Percentiles rank a stretch among this genome's conserved stretches.
Evolutionary conservation across 768 basidiomycete genomes (phyloP).

Genomic region (Termitomyces sp.): DNA sequence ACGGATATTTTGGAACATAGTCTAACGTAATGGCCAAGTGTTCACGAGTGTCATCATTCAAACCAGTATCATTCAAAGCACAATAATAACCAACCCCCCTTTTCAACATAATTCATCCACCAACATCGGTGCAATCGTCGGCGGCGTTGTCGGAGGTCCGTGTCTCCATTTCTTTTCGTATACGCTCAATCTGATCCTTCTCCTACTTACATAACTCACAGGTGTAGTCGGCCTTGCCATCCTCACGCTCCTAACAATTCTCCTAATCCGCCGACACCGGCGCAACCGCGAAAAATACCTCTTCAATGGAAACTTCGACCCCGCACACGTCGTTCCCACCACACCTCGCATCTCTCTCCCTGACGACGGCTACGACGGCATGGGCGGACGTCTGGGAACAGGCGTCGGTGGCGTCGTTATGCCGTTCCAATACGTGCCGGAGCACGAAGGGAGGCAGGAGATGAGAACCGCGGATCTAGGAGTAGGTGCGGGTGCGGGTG

Average conservation of each 20-base stretch:
- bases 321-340: conserved; percentile 20
- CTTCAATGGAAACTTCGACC: conserved; percentile 43
- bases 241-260: conserved; percentile 22
- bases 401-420: conserved; percentile 31
- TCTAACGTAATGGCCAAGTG: not conserved
- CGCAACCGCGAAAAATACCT: conserved; percentile 20
- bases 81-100: conserved; percentile 15
- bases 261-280: conserved; percentile 26
- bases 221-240: conserved; percentile 28
- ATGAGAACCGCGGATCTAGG: not conserved
- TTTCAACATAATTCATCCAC: not conserved
- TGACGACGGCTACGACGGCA: conserved; percentile 28
- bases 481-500: not conserved
- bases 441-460: not conserved
- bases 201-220: not conserved
- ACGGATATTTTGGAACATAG: not conserved
- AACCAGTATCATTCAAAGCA: conserved; percentile 19
- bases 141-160: conserved; percentile 49
- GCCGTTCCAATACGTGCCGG: conserved; percentile 25
- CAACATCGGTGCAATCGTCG: conserved; percentile 44
- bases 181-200: too few relatives aligned
- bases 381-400: conserved; percentile 29
- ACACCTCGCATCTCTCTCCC: conserved; percentile 14
- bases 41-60: not conserved
- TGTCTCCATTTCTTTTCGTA: too few relatives aligned